Base-by-base conservation (phyloP, 257 asterid species). In the Plantago major region DNA sequence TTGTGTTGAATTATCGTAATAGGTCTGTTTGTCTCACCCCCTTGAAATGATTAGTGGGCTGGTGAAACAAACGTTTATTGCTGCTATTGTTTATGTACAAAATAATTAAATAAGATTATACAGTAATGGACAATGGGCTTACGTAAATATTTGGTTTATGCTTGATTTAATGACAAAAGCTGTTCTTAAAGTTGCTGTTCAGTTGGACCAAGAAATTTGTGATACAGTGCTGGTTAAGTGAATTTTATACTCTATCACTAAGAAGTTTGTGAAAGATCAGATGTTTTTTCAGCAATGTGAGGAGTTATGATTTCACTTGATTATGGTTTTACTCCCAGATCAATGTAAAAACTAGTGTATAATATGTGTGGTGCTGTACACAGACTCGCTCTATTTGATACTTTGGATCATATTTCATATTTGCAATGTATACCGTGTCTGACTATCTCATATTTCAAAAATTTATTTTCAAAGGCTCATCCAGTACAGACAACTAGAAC, bases 401-500 rank as follows among this genome's bases (percentile, higher is more conserved):
- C 56, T 33, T 40, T 45, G 28, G 40, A 30, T 38, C 40, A 16
- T 44, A 5, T 53, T 17, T 30, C 60, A 42, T 26, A 40, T 40
- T 37, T 49, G n/a, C 18, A 7, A 60, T 55, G 14, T 49, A 15
- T 43, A 52, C 11, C 56, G 67, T 69, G 15, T 62, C 9, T 69
- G 15, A 66, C 9, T 11, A 50, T 68, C 44, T 19, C 1, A 10
- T 33, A 26, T 65, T 7, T 40, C 18, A 45, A 10, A 37, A 55
- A 17, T 28, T 52, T 46, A 9, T 18, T 61, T 33, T 48, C 11
- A 42, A 71, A 82, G 82, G 78, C 74, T 57, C 70, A 15, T 61
- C 70, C 68, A 19, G 63, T 70, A 54, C 78, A 79, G 73, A 69
- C 81, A 67, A 66, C 46, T 57, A 58, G 71, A 55, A 43, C 57